Percentiles rank a stretch among this genome's conserved stretches.
Conservation (phyloP, 495 filamentous ascomycete genomes). For the Trichocladium antarcticum region DNA sequence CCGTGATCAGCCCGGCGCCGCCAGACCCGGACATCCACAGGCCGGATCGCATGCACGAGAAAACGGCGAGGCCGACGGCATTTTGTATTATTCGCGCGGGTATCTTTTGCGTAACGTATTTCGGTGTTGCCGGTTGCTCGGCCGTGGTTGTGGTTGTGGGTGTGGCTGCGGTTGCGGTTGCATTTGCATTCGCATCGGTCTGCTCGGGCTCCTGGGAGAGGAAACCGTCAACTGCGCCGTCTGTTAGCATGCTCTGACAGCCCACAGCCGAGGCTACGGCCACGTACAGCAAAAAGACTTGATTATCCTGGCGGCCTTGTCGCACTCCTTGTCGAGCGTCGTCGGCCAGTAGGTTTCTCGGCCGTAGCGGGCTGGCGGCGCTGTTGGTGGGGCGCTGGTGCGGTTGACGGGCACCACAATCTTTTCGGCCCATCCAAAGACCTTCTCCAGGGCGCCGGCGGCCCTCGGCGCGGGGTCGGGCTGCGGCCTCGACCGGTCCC, state of each 20-base stretch:
- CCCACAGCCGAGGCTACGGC: neutral
- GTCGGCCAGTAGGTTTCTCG: constrained; percentile 71
- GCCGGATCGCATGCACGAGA: constrained; percentile 87
- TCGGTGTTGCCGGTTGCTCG: constrained; percentile 22
- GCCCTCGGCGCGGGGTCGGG: constrained; percentile 15
- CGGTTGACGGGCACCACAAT: constrained; percentile 28
- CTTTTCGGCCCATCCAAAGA: constrained; percentile 39
- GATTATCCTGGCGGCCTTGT: constrained; percentile 76
- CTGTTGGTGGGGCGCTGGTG: constrained; percentile 38
- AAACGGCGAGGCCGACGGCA: constrained; percentile 79
- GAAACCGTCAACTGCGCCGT: constrained; percentile 36
- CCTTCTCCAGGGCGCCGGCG: constrained; percentile 29
- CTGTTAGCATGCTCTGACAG: neutral
- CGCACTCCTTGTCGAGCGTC: constrained; percentile 68
- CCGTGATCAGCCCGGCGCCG: constrained; percentile 71
- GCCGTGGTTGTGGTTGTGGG: too few species aligned
- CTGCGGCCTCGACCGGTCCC: constrained; percentile 34
- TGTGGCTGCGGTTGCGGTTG: too few species aligned
- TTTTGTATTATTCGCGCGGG: constrained; percentile 69
- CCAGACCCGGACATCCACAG: constrained; percentile 85
- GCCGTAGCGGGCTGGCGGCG: constrained; percentile 37
- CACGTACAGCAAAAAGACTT: constrained; percentile 64
- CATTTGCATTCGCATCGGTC: constrained; percentile 6
- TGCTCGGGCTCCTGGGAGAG: constrained; percentile 28
- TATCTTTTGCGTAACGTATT: constrained; percentile 66